Percentiles rank a stretch among this genome's conserved stretches.
These are phyloP conservation scores for Suhomyces ambrosiae DNA, from an alignment of 1,139 yeast species.

Conservation along the genomic window DNA sequence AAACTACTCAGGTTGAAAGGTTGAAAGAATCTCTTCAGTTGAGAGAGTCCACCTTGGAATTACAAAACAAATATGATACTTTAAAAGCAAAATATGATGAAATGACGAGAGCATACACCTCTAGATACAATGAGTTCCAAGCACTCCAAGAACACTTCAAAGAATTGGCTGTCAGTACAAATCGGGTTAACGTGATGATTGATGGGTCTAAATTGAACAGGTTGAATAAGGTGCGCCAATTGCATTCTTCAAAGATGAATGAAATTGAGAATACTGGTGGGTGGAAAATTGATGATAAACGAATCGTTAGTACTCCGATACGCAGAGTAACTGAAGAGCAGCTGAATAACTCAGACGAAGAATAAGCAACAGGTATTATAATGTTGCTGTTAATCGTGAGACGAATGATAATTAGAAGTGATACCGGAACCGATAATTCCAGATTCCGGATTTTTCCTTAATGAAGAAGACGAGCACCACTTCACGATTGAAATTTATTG, in stretches of 20 bases:
- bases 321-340: conserved; percentile 7
- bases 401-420: not conserved
- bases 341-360: conserved; percentile 27
- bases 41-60: conserved; percentile 7
- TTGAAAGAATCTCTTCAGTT: conserved; percentile 3
- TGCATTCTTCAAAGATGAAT: conserved; percentile 31
- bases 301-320: conserved; percentile 38
- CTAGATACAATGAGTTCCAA: conserved; percentile 29
- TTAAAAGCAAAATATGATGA: conserved; percentile 25
- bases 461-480: too few species aligned
- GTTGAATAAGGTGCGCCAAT: conserved; percentile 31
- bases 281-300: conserved; percentile 18
- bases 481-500: too few species aligned
- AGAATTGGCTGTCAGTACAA: conserved; percentile 20
- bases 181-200: conserved; percentile 9
- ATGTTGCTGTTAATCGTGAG: too few species aligned
- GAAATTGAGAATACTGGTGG: conserved; percentile 20
- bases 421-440: not conserved
- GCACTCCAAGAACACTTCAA: conserved; percentile 29
- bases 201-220: conserved; percentile 13
- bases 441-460: too few species aligned
- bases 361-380: not conserved
- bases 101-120: conserved; percentile 27
- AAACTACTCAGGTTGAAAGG: conserved; percentile 1
- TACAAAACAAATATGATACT: conserved; percentile 10